Evolutionary conservation across 2,329 filamentous ascomycete species (phyloP).

Genomic region (Anthostomella pinea): DNA sequence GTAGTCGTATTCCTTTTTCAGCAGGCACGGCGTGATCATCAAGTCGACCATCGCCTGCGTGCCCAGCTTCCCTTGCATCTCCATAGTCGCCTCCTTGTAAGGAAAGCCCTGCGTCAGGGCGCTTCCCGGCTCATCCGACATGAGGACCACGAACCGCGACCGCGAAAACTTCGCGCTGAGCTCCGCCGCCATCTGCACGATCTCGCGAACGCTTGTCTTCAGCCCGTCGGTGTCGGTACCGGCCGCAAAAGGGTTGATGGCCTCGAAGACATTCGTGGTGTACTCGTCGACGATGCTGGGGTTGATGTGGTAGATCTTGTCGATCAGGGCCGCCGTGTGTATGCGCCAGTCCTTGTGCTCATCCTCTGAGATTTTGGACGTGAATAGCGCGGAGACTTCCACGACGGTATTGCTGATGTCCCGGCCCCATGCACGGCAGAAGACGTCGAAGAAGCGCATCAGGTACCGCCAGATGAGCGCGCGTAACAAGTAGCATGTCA

Average conservation of each 20-base stretch:
- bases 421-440: conserved; percentile 24
- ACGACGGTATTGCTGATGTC: conserved; percentile 15
- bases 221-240: conserved; percentile 10
- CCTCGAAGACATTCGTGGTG: conserved; percentile 17
- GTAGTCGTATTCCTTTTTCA: conserved; percentile 25
- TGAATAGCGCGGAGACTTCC: conserved; percentile 12
- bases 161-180: conserved; percentile 20
- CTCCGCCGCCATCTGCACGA: conserved; percentile 21
- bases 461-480: conserved; percentile 31
- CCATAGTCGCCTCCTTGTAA: conserved; percentile 20
- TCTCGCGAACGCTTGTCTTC: conserved; percentile 12
- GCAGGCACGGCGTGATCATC: conserved; percentile 28
- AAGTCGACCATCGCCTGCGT: conserved; percentile 23
- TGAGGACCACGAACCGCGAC: conserved; percentile 20
- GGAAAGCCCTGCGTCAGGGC: conserved; percentile 23
- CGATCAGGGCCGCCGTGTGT: conserved; percentile 21
- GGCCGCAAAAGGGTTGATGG: conserved; percentile 16
- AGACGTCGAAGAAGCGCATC: conserved; percentile 20
- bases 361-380: conserved; percentile 9
- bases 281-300: conserved; percentile 11
- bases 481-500: conserved; percentile 26
- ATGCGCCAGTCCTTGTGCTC: conserved; percentile 23
- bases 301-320: conserved; percentile 19
- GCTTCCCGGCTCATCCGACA: conserved; percentile 26
- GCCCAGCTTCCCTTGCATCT: conserved; percentile 18